Evolutionary conservation across 2,329 filamentous ascomycete species (phyloP).

Genomic region (Phaeosphaeria sp.): DNA sequence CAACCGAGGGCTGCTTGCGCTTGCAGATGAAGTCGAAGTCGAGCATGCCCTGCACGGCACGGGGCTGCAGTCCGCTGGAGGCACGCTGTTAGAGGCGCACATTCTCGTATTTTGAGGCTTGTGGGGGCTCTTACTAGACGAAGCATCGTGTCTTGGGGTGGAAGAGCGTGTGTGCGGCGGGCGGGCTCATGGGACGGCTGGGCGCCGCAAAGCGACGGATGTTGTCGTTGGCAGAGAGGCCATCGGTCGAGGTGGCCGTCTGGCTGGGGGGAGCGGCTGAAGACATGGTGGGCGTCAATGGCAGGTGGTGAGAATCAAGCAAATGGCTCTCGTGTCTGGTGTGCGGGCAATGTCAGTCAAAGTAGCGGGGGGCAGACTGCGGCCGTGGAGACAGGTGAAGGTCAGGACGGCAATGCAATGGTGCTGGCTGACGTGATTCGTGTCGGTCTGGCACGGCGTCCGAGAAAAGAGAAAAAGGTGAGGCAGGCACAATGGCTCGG

Average conservation of each 20-base stretch:
- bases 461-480: conserved; percentile 26
- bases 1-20: conserved; percentile 92
- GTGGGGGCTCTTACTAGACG: conserved; percentile 74
- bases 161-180: conserved; percentile 89
- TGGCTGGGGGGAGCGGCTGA: conserved; percentile 44
- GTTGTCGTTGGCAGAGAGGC: conserved; percentile 90
- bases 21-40: conserved; percentile 99
- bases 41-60: conserved; percentile 71
- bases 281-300: conserved; percentile 52
- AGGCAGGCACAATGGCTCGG: conserved; percentile 20
- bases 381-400: not conserved
- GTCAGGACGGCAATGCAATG: not conserved
- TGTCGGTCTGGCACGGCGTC: conserved; percentile 9
- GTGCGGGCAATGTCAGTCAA: conserved; percentile 22
- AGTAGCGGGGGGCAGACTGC: conserved; percentile 3
- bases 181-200: conserved; percentile 89
- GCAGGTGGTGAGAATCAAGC: conserved; percentile 9
- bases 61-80: conserved; percentile 85
- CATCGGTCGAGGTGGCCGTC: conserved; percentile 39
- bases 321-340: conserved; percentile 10
- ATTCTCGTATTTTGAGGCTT: conserved; percentile 2
- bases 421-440: conserved; percentile 36
- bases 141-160: conserved; percentile 99
- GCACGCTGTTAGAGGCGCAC: conserved; percentile 26
- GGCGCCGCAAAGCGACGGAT: conserved; percentile 95